These are phyloP conservation scores for Colletotrichum liaoningense DNA, from an alignment of 2,329 filamentous ascomycete genomes.

Conservation along the genomic window DNA sequence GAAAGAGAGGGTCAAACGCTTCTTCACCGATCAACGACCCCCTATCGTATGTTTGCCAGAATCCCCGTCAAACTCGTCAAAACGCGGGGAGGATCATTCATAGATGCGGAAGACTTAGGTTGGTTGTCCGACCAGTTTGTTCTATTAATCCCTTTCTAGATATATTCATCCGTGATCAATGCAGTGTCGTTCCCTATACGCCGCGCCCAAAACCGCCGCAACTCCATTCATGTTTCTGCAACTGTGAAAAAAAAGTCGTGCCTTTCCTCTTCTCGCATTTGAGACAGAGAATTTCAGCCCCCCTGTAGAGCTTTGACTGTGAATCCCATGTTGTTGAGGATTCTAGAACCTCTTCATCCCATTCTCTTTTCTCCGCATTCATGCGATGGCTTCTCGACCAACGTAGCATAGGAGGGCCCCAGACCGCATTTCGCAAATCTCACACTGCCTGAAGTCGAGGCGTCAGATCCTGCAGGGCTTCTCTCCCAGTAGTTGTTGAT, in stretches of 20 bases:
- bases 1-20: constrained; percentile 14
- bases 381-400: not conserved
- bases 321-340: not conserved
- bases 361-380: not conserved
- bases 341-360: not conserved
- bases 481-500: not conserved
- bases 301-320: not conserved
- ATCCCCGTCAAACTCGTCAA: not conserved
- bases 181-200: not conserved
- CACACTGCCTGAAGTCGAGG: not conserved
- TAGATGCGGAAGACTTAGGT: no score
- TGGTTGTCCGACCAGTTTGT: not conserved
- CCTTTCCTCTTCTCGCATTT: not conserved
- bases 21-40: not conserved
- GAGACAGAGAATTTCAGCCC: no score
- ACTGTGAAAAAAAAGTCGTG: no score
- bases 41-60: constrained; percentile 9
- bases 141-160: not conserved
- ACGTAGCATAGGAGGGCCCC: not conserved
- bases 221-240: not conserved
- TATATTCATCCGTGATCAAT: not conserved
- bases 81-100: not conserved
- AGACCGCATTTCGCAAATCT: not conserved
- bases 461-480: not conserved
- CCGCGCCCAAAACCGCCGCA: not conserved